Evolutionary conservation across 2,329 filamentous ascomycete species (phyloP), one percentile per base, ranked within the genome.

Genomic region (Colletotrichum camelliae): DNA sequence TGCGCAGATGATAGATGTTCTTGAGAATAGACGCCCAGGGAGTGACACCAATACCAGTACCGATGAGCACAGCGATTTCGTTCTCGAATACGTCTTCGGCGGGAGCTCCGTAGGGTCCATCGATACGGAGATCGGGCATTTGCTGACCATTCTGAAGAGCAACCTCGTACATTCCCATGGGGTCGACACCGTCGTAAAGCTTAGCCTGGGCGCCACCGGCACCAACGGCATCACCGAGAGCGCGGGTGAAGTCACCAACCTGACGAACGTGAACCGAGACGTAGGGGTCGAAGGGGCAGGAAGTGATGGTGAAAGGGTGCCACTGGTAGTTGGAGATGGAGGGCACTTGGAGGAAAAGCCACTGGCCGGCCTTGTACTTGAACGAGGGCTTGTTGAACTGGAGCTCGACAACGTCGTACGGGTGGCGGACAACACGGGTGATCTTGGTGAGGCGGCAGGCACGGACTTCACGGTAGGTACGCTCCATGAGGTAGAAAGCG

Each of bases 281-380:
- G 82, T 98, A 98, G 1, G 95, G 94, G 81, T 99, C 97, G 82
- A 95, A 97, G 7, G 97, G 97, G 86, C 97, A 99, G 12, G 97
- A 98, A 4, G 97, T 99, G 85, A 99, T 98, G 82, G 97, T 99
- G 84, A 98, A 99, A 1, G 97, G 97, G 86, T 99, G 97, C 97
- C 97, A 99, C 87, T 99, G 96, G 82, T 95, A 93, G 80, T 90
- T 91, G 78, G 95, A 98, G 70, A 99, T 92, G 8, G 94, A 93
- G 0, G 97, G 97, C 29, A 98, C 93, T 84, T 98, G 96, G 75
- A 99, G 90, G 89, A 98, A 98, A 48, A 98, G 92, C 96, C 96
- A 99, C 87, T 99, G 97, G 37, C 97, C 97, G 16, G 97, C 94
- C 90, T 98, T 98, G 92, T 99, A 99, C 82, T 93, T 95, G 94